Base-by-base conservation (phyloP, 1,284 basidiomycete species). In the Leccinum pallidistipes region DNA sequence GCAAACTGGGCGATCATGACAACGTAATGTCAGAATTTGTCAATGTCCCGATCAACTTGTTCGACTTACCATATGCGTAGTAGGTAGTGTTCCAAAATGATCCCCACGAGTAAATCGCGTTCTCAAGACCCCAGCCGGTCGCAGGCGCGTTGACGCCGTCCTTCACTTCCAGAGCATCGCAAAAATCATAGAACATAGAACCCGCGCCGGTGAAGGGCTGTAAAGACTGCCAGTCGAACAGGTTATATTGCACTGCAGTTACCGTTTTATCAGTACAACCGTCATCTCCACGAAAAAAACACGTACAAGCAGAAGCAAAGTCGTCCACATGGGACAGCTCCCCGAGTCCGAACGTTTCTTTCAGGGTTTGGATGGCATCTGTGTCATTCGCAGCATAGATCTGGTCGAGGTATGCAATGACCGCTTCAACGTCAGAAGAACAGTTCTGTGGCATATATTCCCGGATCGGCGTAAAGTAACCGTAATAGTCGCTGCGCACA, bases 391-490 rank as follows among this genome's bases (percentile, higher is more conserved):
- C 74, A 1, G 74, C 76, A 65, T 89, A 85, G 1, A 84, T 81
- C 45, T 78, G 56, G 68, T 91, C 89, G 56, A 91, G 74, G 66
- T 88, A 81, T 3, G 79, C 69, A 62, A 91, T 83, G 24, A 86
- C 87, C 12, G 81, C 81, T 69, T 88, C 75, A 24, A 91, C 81
- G 66, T 92, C 90, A 0, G 85, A 81, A 11, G 87, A 90, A 73
- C 89, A 91, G 71, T 91, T 91, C 66, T 78, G 69, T 0, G 88
- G 86, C 87, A 90, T 91, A 67, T 84, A 78, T 64, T 84, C 78
- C 9, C 83, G 81, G 64, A 89, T 83, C 16, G 87, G 87, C 64
- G 87, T 86, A 73, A 88, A 90, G 70, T 90, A 91, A 58, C 78
- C 78, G 82, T 88, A 91, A 70, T 83, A 90, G 68, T 89, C 78